Evolutionary conservation across 164 flowering plant genomes (phyloP).

Genomic region (Liquidambar formosana): DNA sequence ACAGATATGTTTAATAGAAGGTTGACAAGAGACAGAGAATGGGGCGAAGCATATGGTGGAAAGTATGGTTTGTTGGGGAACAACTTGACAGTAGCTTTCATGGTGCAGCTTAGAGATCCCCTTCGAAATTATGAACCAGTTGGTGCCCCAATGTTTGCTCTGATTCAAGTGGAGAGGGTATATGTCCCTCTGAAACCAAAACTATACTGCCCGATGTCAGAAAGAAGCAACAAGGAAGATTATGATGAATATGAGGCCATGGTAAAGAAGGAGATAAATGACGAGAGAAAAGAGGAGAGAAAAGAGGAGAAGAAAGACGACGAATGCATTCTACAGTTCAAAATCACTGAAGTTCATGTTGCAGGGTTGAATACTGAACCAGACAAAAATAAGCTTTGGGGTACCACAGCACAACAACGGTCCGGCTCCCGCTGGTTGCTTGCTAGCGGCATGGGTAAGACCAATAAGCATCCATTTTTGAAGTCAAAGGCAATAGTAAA

Average conservation of each 20-base stretch:
- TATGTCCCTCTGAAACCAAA: slow-evolving; percentile 9
- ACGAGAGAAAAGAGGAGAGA: not conserved
- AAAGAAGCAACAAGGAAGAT: slow-evolving; percentile 6
- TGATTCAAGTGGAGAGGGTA: slow-evolving; percentile 44
- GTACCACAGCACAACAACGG: slow-evolving; percentile 49
- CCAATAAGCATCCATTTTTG: slow-evolving; percentile 43
- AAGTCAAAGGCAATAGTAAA: slow-evolving; percentile 48
- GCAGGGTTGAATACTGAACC: slow-evolving; percentile 59
- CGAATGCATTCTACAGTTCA: slow-evolving; percentile 23
- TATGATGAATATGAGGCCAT: slow-evolving; percentile 7
- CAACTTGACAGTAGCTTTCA: slow-evolving; percentile 40
- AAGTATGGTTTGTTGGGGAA: slow-evolving; percentile 35
- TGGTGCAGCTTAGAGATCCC: slow-evolving; percentile 57
- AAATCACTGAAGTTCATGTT: slow-evolving; percentile 59
- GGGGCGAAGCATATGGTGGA: slow-evolving; percentile 17
- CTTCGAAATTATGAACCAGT: slow-evolving; percentile 50
- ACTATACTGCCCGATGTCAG: not conserved
- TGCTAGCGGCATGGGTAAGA: slow-evolving; percentile 67
- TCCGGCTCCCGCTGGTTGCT: slow-evolving; percentile 85
- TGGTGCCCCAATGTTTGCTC: slow-evolving; percentile 49
- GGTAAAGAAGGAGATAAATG: not conserved
- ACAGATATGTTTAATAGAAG: slow-evolving; percentile 15
- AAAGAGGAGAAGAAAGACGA: slow-evolving; percentile 4
- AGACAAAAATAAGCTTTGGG: slow-evolving; percentile 51
- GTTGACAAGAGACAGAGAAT: slow-evolving; percentile 1